These are phyloP conservation scores for Solanum sejunctum DNA, from an alignment of 257 asterid genomes.

Conservation along the genomic window DNA sequence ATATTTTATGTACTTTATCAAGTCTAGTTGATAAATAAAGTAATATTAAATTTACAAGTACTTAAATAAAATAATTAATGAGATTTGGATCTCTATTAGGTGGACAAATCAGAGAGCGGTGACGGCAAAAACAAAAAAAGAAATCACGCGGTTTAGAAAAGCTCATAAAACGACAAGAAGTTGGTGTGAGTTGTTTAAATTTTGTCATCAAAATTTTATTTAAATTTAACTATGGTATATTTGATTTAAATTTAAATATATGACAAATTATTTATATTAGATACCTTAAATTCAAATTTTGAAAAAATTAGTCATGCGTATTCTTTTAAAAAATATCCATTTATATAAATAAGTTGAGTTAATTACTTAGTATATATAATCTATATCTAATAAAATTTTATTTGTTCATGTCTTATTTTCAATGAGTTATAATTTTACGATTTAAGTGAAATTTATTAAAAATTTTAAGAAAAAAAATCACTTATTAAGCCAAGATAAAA, in stretches of 20 bases:
- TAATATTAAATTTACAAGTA: not conserved
- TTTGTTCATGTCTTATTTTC: not conserved
- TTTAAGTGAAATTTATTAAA: not conserved
- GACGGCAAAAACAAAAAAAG: conserved; percentile 9
- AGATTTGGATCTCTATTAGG: conserved; percentile 6
- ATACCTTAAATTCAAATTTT: not conserved
- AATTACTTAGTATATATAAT: not conserved
- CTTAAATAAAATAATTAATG: not conserved
- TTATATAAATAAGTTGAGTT: not conserved
- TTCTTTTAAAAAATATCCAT: not conserved
- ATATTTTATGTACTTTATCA: not conserved
- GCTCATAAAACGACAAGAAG: not conserved
- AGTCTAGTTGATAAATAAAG: not conserved
- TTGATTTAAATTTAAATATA: not conserved
- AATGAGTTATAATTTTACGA: not conserved
- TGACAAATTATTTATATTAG: not conserved
- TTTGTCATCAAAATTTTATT: not conserved
- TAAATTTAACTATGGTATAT: not conserved
- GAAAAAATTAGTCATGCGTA: not conserved
- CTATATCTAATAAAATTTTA: not conserved
- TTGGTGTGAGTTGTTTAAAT: not conserved
- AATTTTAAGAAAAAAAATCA: not conserved
- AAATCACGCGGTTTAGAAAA: conserved; percentile 31
- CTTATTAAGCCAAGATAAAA: not conserved
- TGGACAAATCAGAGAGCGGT: conserved; percentile 6